phyloP scores from a whole-genome alignment of 352 stramenopile species.

The Phytophthora ramorum region DNA sequence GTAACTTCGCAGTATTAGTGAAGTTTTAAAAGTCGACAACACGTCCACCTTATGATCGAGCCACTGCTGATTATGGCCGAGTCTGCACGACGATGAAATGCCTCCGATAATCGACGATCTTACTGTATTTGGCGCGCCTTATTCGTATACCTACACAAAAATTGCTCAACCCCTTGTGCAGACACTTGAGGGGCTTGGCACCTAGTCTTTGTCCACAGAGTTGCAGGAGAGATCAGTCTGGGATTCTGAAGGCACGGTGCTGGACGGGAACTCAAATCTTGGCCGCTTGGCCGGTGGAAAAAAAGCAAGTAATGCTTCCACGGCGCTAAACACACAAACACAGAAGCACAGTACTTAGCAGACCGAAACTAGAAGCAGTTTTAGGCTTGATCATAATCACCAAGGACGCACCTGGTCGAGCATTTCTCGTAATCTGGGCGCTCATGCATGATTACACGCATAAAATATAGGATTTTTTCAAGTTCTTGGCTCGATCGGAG shows the following conservation, averaged over 20 bases:
- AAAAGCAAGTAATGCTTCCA: slow-evolving; percentile 10
- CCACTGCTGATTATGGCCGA: too few species aligned
- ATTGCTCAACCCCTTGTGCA: not conserved
- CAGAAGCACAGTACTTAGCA: not conserved
- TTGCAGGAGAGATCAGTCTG: not conserved
- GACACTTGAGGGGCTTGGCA: not conserved
- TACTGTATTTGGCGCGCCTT: too few species aligned
- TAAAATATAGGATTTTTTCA: slow-evolving; percentile 25
- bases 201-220: not conserved
- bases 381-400: not conserved
- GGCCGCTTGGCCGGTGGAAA: slow-evolving; percentile 15
- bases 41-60: too few species aligned
- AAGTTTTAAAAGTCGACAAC: too few species aligned
- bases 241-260: not conserved
- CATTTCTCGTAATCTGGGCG: slow-evolving; percentile 17
- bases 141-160: too few species aligned
- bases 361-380: not conserved
- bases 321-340: slow-evolving; percentile 6
- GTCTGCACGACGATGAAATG: too few species aligned
- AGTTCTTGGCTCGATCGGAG: slow-evolving; percentile 20
- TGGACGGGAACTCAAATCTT: slow-evolving; percentile 4
- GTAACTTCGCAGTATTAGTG: too few species aligned
- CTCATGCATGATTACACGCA: slow-evolving; percentile 22
- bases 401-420: slow-evolving; percentile 12
- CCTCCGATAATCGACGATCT: too few species aligned